A percentile compares a stretch with the other conserved stretches of the same genome.
Conservation (phyloP, 257 asterid genomes). For the Datura wrightii region DNA sequence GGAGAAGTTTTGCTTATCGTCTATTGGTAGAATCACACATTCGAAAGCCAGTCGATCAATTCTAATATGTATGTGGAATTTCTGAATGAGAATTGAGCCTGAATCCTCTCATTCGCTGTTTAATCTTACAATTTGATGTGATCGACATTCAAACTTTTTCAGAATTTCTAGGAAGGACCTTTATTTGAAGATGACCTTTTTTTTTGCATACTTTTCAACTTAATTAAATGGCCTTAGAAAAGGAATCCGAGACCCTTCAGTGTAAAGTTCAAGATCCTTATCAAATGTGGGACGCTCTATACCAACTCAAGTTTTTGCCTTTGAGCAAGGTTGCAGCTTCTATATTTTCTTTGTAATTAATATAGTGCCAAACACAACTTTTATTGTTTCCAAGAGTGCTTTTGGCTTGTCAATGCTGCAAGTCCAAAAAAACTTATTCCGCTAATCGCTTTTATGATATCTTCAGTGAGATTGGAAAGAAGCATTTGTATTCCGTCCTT, state of each 20-base stretch:
- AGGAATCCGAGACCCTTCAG: neutral
- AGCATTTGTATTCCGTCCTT: neutral
- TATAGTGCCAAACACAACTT: neutral
- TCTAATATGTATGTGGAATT: neutral
- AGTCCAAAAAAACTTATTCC: neutral
- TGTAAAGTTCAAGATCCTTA: neutral
- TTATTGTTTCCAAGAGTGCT: neutral
- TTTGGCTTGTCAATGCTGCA: neutral
- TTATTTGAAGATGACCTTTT: neutral
- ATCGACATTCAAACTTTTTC: neutral
- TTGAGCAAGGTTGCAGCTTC: neutral
- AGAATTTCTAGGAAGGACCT: neutral
- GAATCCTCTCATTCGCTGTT: neutral
- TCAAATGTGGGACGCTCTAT: neutral
- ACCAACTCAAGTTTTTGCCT: neutral
- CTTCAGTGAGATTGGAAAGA: neutral
- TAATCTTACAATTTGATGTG: neutral
- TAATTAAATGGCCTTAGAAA: neutral
- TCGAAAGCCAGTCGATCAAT: neutral
- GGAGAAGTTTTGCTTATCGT: neutral
- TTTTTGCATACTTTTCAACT: neutral
- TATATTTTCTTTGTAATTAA: neutral
- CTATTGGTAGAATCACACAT: neutral
- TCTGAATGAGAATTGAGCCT: constrained; percentile 8
- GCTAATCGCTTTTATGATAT: neutral